A percentile compares a stretch with the other conserved stretches of the same genome.
Conservation (phyloP, 768 basidiomycete species). For the Ephemerocybe angulata region DNA sequence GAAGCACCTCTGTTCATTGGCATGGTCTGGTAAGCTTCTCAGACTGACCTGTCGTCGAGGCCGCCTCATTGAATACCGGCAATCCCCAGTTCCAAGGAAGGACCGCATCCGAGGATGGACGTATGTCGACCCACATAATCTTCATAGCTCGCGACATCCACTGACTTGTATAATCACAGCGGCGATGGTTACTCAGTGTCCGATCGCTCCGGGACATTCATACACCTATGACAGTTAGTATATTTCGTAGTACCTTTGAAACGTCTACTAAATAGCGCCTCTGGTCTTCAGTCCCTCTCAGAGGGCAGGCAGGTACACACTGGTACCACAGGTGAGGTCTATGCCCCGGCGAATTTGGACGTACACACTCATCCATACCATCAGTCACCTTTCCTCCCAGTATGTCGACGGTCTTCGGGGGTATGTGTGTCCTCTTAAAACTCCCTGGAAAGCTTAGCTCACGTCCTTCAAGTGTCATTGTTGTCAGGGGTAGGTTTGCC, state of each 20-base stretch:
- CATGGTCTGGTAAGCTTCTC: constrained; percentile 25
- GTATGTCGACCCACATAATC: constrained; percentile 13
- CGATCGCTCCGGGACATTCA: constrained; percentile 13
- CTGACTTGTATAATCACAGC: no score
- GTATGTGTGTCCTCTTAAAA: constrained; percentile 22
- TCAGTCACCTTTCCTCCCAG: constrained; percentile 21
- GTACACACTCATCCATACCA: background rate
- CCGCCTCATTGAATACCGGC: background rate
- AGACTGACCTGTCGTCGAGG: background rate
- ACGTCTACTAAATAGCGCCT: background rate
- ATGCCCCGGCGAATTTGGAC: background rate
- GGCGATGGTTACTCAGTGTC: constrained; percentile 12
- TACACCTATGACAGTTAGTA: constrained; percentile 15
- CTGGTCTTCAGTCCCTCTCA: constrained; percentile 14
- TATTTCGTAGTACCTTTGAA: background rate
- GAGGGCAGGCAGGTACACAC: constrained; percentile 10
- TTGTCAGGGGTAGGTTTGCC: constrained; percentile 26
- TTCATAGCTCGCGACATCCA: no score
- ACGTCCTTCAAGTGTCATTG: constrained; percentile 6
- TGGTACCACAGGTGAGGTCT: constrained; percentile 18
- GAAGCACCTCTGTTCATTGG: constrained; percentile 31
- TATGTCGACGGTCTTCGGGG: constrained; percentile 27
- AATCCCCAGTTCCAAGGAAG: constrained; percentile 35
- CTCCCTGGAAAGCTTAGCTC: constrained; percentile 7
- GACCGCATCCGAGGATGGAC: constrained; percentile 45